Evolutionary conservation across 2,329 filamentous ascomycete species (phyloP).

Genomic region (Zasmidium cellare): DNA sequence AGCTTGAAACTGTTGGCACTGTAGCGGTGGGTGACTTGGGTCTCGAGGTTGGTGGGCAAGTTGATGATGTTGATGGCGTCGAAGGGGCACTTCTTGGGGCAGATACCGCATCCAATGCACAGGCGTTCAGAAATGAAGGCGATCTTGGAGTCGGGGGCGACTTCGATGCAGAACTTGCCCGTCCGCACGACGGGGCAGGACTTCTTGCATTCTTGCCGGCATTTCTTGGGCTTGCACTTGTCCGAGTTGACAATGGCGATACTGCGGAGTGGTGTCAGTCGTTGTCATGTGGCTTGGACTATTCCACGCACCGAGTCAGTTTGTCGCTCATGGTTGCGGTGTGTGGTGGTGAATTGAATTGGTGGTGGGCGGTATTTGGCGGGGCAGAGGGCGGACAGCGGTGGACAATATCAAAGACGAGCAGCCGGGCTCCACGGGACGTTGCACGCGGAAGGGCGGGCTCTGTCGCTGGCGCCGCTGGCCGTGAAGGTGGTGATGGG

Average conservation of each 20-base stretch:
- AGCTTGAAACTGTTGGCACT: conserved; percentile 99
- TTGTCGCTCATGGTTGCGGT: conserved; percentile 77
- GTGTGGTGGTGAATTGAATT: background rate
- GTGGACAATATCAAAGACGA: background rate
- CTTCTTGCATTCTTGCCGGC: conserved; percentile 93
- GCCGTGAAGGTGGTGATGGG: background rate
- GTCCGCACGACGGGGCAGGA: conserved; percentile 96
- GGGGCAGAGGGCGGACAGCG: background rate
- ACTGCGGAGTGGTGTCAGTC: conserved; percentile 52
- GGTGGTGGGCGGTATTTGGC: background rate
- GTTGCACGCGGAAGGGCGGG: background rate
- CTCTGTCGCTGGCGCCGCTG: background rate
- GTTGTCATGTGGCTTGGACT: background rate
- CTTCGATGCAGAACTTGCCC: conserved; percentile 97
- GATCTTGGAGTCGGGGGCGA: conserved; percentile 81
- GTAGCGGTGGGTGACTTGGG: conserved; percentile 96
- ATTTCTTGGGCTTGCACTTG: conserved; percentile 79
- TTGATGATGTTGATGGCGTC: conserved; percentile 99
- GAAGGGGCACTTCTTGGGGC: conserved; percentile 98
- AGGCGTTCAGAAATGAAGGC: conserved; percentile 96
- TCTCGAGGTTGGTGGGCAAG: conserved; percentile 97
- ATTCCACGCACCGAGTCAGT: conserved; percentile 69
- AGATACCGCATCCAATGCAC: conserved; percentile 99
- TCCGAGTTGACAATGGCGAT: conserved; percentile 98
- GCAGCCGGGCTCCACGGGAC: background rate